Evolutionary conservation across 495 filamentous ascomycete species (phyloP).

Genomic region (Aspergillus cristatus): DNA sequence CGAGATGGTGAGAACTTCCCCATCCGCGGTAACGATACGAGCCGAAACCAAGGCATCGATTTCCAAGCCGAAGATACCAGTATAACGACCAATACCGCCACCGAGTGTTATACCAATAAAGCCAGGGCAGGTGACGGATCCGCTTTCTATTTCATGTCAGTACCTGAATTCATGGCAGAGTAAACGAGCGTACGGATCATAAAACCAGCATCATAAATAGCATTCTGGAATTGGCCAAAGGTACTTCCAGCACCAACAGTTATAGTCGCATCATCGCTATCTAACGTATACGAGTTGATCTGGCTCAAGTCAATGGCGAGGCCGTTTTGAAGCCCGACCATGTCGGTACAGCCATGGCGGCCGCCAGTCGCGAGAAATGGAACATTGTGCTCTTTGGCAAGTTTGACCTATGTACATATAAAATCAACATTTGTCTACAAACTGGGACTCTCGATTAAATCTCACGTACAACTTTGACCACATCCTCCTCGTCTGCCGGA

Average conservation of each 20-base stretch:
- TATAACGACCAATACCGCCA: conserved; percentile 22
- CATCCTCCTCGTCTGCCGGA: no score
- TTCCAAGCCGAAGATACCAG: conserved; percentile 27
- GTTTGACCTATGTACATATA: neutral
- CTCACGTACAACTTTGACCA: no score
- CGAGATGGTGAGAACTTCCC: conserved; percentile 16
- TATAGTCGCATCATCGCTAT: conserved; percentile 12
- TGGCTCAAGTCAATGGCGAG: conserved; percentile 20
- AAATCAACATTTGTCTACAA: no score
- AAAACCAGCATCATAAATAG: conserved; percentile 16
- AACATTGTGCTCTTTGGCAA: conserved; percentile 4
- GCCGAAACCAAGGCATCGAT: conserved; percentile 25
- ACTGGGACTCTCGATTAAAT: no score
- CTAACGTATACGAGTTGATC: conserved; percentile 15
- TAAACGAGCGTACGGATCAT: conserved; percentile 16
- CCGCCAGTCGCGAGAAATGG: conserved; percentile 19
- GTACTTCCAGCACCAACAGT: conserved; percentile 19
- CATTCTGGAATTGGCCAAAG: conserved; percentile 13
- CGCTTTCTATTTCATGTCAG: conserved; percentile 5
- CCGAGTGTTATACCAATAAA: conserved; percentile 24
- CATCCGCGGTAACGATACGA: conserved; percentile 21
- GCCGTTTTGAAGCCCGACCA: conserved; percentile 15
- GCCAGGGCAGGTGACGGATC: conserved; percentile 14
- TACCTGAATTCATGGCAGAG: no score
- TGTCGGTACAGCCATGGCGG: conserved; percentile 16